These are phyloP conservation scores for Candida glucosophila DNA, from an alignment of 1,139 yeast genomes.

Conservation along the genomic window DNA sequence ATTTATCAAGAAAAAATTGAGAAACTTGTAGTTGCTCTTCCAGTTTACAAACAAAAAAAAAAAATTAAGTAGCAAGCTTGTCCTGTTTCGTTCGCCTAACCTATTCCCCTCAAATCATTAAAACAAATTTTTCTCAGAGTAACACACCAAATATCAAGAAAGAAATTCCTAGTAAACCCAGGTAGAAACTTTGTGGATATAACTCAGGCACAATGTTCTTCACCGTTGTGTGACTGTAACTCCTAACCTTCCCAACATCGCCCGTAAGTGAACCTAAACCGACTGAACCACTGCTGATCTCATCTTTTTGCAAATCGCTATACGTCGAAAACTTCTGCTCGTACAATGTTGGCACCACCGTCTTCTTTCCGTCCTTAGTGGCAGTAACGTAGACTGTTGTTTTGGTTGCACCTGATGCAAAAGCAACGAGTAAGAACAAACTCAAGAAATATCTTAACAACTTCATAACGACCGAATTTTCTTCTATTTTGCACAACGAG, in stretches of 20 bases:
- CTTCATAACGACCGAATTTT: too few relatives aligned
- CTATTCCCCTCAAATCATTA: too few relatives aligned
- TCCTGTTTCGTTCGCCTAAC: too few relatives aligned
- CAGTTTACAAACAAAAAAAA: too few relatives aligned
- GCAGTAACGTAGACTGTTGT: constrained; percentile 29
- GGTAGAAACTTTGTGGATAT: constrained; percentile 5
- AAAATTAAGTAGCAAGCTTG: too few relatives aligned
- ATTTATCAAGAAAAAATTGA: too few relatives aligned
- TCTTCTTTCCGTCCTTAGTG: constrained; percentile 23
- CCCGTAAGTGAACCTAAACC: constrained; percentile 32
- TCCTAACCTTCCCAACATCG: constrained; percentile 24
- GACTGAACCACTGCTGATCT: constrained; percentile 19
- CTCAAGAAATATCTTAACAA: constrained; percentile 3
- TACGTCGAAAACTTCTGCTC: constrained; percentile 23
- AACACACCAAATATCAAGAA: constrained; percentile 9
- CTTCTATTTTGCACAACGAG: too few relatives aligned
- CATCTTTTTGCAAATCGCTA: constrained; percentile 12
- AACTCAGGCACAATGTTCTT: constrained; percentile 2
- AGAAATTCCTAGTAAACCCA: constrained; percentile 9
- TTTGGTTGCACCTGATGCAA: constrained; percentile 8
- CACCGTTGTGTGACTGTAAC: constrained; percentile 23
- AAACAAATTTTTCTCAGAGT: too few relatives aligned
- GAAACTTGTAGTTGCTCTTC: too few relatives aligned
- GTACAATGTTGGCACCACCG: constrained; percentile 20
- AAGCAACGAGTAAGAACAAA: constrained; percentile 2